Evolutionary conservation across 2,329 filamentous ascomycete genomes (phyloP).

Genomic region (Arthrobotrys pseudoclavata): DNA sequence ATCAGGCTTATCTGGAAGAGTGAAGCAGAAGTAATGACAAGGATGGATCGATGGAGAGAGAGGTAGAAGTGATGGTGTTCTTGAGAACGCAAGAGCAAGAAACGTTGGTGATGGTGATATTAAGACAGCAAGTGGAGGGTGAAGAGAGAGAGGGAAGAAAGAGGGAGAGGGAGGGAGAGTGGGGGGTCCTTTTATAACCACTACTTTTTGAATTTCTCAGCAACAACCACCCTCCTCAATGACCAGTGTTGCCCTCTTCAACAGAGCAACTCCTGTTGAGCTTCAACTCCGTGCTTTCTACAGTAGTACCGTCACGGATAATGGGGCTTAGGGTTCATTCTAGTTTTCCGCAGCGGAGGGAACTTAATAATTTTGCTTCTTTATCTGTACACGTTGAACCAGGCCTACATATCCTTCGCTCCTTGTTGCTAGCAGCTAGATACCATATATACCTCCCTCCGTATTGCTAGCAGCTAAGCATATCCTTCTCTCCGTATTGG

Average conservation of each 20-base stretch:
- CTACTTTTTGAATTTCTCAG: conserved; percentile 15
- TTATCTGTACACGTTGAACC: conserved; percentile 57
- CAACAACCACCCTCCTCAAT: too few relatives aligned
- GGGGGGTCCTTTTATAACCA: conserved; percentile 52
- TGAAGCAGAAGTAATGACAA: not conserved
- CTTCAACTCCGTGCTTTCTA: conserved; percentile 10
- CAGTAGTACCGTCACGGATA: conserved; percentile 15
- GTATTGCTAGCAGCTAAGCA: too few relatives aligned
- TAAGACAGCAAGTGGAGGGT: not conserved
- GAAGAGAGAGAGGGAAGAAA: conserved; percentile 10
- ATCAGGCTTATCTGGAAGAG: not conserved
- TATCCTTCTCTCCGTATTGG: not conserved
- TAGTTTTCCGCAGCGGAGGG: conserved; percentile 41
- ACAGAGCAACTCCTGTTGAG: too few relatives aligned
- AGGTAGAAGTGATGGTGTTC: not conserved
- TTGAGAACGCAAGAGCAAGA: conserved; percentile 8
- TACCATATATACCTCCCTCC: too few relatives aligned
- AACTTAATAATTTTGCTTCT: conserved; percentile 42
- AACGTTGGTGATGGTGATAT: conserved; percentile 6
- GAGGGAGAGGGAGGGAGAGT: conserved; percentile 15
- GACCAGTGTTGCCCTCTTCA: too few relatives aligned
- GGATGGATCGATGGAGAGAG: not conserved
- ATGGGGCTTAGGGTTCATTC: not conserved
- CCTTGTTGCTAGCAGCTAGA: too few relatives aligned
- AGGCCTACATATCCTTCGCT: not conserved